These are phyloP conservation scores for Oryza australiensis DNA, from an alignment of 176 grass and related monocot species.

Conservation along the genomic window DNA sequence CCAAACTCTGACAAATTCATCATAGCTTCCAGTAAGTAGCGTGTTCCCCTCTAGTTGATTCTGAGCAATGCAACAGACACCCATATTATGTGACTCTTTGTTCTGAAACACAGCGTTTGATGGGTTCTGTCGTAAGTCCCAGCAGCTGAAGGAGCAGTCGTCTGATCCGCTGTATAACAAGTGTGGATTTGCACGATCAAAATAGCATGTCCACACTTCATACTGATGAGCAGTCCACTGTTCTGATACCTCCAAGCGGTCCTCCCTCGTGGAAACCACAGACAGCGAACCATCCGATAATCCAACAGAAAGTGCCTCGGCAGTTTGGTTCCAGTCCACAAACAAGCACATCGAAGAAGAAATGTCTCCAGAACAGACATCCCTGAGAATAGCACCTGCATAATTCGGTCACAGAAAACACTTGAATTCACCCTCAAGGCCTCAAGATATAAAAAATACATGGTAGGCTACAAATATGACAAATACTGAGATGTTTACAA, in stretches of 20 bases:
- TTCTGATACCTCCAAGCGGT: constrained; percentile 60
- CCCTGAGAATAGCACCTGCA: constrained; percentile 54
- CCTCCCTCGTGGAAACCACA: constrained; percentile 64
- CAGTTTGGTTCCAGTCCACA: constrained; percentile 67
- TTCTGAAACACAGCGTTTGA: constrained; percentile 58
- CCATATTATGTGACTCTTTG: constrained; percentile 79
- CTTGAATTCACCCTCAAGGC: constrained; percentile 15
- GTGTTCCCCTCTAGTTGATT: constrained; percentile 57
- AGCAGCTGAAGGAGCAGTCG: constrained; percentile 87
- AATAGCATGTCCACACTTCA: constrained; percentile 88
- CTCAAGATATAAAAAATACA: constrained; percentile 14
- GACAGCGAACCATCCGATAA: constrained; percentile 87
- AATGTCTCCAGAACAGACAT: constrained; percentile 53
- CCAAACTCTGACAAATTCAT: constrained; percentile 93
- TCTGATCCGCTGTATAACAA: constrained; percentile 84
- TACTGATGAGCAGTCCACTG: constrained; percentile 82
- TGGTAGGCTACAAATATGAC: neutral
- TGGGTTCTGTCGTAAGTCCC: constrained; percentile 71
- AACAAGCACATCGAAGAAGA: constrained; percentile 91
- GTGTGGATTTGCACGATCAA: constrained; percentile 61
- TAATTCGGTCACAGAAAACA: constrained; percentile 27
- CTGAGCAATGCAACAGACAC: constrained; percentile 82
- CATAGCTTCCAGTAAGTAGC: constrained; percentile 89
- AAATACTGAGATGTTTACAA: constrained; percentile 14
- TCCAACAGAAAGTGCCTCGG: constrained; percentile 57